These are phyloP conservation scores for Phaeoacremonium minimum DNA, from an alignment of 2,329 filamentous ascomycete genomes.

Conservation along the genomic window DNA sequence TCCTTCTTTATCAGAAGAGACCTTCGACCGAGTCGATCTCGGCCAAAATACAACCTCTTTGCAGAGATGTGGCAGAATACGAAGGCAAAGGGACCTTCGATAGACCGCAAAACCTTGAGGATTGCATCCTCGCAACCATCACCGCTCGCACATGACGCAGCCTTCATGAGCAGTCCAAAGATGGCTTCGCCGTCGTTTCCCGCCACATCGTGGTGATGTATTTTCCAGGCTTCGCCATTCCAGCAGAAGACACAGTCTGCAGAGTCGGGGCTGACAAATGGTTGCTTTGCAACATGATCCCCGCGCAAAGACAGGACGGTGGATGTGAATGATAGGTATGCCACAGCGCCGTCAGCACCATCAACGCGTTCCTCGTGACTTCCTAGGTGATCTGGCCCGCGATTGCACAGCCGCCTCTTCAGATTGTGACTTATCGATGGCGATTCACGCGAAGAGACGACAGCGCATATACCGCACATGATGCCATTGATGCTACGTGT, in stretches of 20 bases:
- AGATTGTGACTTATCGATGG: constrained; percentile 29
- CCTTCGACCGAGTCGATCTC: constrained; percentile 82
- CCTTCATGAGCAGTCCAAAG: constrained; percentile 52
- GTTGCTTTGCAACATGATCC: constrained; percentile 65
- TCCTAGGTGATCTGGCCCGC: constrained; percentile 57
- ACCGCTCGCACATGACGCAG: constrained; percentile 25
- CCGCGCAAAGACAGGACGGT: constrained; percentile 91
- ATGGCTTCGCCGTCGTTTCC: constrained; percentile 78
- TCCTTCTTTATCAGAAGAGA: constrained; percentile 65
- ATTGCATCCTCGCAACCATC: constrained; percentile 26
- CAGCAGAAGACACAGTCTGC: constrained; percentile 80
- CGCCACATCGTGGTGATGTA: constrained; percentile 50
- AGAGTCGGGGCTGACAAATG: constrained; percentile 53
- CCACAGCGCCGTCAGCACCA: constrained; percentile 13
- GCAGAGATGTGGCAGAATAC: constrained; percentile 68
- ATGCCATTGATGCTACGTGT: constrained; percentile 6
- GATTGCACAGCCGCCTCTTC: constrained; percentile 42
- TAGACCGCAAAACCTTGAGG: constrained; percentile 49
- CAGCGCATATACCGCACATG: constrained; percentile 61
- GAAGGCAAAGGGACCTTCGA: constrained; percentile 86
- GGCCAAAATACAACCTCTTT: constrained; percentile 69
- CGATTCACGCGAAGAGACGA: constrained; percentile 32
- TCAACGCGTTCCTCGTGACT: constrained; percentile 27
- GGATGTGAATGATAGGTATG: constrained; percentile 64
- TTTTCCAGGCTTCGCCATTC: constrained; percentile 95